A percentile compares a stretch with the other conserved stretches of the same genome.
Conservation (phyloP, 2,329 filamentous ascomycete genomes). For the Coleophoma crateriformis region DNA sequence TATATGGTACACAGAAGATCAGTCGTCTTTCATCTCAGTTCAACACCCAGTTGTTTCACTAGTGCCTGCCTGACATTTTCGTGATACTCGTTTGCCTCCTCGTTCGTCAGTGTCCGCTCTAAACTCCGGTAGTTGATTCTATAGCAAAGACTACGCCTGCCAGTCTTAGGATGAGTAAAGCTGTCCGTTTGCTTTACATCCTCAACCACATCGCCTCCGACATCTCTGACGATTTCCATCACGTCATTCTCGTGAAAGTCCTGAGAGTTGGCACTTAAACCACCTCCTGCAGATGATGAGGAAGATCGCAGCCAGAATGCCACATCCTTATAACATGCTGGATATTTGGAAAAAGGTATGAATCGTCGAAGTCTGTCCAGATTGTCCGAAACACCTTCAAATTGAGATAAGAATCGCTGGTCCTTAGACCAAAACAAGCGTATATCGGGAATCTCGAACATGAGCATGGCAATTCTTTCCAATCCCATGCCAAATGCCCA, state of each 20-base stretch:
- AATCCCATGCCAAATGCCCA: constrained; percentile 97
- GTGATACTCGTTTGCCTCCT: constrained; percentile 75
- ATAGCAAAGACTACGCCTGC: constrained; percentile 82
- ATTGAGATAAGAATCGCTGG: constrained; percentile 79
- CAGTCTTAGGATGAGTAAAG: constrained; percentile 83
- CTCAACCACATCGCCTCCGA: constrained; percentile 80
- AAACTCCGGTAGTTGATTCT: constrained; percentile 89
- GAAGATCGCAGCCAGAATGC: constrained; percentile 76
- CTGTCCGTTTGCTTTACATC: constrained; percentile 80
- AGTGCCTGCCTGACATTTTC: constrained; percentile 58
- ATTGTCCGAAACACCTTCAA: constrained; percentile 55
- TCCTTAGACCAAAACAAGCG: constrained; percentile 93
- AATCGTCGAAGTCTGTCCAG: constrained; percentile 55
- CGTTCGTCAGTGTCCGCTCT: constrained; percentile 82
- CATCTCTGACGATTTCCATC: constrained; percentile 87
- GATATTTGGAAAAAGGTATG: constrained; percentile 85
- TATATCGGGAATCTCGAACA: constrained; percentile 95
- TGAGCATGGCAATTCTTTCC: constrained; percentile 93
- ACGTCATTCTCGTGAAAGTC: constrained; percentile 91
- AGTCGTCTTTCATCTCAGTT: constrained; percentile 52
- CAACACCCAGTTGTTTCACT: constrained; percentile 68
- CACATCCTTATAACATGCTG: constrained; percentile 84
- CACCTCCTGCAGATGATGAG: constrained; percentile 41
- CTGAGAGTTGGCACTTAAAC: constrained; percentile 31
- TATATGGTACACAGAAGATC: too few relatives aligned